Evolutionary conservation across 176 grass and related monocot genomes (phyloP).

Genomic region (Elymus sibiricus): DNA sequence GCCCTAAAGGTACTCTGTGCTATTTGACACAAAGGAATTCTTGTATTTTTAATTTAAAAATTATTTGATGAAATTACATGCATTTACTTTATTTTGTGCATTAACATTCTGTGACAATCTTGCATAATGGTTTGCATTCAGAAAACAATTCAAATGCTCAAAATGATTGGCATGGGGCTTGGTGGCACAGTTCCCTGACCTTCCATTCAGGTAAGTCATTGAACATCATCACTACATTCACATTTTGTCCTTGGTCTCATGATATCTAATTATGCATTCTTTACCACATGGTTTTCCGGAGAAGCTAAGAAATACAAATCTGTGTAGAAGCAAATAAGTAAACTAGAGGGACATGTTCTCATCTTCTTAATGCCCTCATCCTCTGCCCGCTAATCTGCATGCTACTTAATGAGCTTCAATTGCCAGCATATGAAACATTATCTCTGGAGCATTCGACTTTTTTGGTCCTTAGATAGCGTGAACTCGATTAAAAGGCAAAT

Average conservation of each 20-base stretch:
- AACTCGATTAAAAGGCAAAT: constrained; percentile 24
- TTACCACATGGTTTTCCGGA: neutral
- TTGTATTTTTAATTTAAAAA: neutral
- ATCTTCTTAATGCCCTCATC: constrained; percentile 17
- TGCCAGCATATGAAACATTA: neutral
- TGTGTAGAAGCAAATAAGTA: neutral
- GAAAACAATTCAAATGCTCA: constrained; percentile 86
- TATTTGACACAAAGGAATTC: constrained; percentile 9
- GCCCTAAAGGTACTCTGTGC: constrained; percentile 63
- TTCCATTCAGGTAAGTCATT: constrained; percentile 60
- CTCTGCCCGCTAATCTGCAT: neutral
- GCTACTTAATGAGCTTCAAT: neutral
- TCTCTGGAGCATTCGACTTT: neutral
- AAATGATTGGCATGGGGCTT: constrained; percentile 95
- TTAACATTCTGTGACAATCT: neutral
- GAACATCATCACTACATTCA: neutral
- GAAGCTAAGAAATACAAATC: neutral
- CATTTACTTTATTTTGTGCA: neutral
- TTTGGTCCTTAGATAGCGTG: neutral
- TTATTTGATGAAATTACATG: neutral
- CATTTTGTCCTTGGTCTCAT: neutral
- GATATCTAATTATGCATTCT: neutral
- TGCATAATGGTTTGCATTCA: constrained; percentile 34
- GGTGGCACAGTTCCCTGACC: constrained; percentile 86
- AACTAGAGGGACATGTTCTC: neutral